Evolutionary conservation across 2,329 filamentous ascomycete genomes (phyloP).

Genomic region (Neonectria faginata): DNA sequence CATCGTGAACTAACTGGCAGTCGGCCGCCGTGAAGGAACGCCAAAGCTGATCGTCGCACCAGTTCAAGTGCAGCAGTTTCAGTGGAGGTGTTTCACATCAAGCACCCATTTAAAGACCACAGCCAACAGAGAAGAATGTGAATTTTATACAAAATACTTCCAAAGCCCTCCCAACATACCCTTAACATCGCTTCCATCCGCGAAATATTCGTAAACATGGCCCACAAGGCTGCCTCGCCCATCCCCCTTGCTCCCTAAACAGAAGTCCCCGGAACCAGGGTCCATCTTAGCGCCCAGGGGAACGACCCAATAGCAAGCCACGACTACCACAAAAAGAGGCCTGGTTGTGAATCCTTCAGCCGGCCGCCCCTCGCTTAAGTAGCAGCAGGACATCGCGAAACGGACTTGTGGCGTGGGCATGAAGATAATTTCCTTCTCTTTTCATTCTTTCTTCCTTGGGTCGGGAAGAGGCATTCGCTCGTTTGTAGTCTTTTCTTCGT

Average conservation of each 20-base stretch:
- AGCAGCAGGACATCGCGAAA: constrained; percentile 6
- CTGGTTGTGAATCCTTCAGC: constrained; percentile 10
- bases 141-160: background rate
- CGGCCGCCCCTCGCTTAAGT: constrained; percentile 1
- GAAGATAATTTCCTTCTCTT: constrained; percentile 11
- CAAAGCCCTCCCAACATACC: background rate
- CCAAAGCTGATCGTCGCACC: background rate
- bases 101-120: background rate
- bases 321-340: constrained; percentile 12
- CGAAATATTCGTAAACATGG: background rate
- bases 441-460: background rate
- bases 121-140: background rate
- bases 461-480: background rate
- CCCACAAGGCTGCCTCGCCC: constrained; percentile 1
- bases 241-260: constrained; percentile 14
- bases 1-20: background rate
- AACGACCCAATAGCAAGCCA: constrained; percentile 1
- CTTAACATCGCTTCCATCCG: background rate
- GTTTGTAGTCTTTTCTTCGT: background rate
- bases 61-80: background rate
- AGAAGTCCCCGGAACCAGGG: constrained; percentile 20
- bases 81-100: background rate
- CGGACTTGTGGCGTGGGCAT: background rate
- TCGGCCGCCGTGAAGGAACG: background rate
- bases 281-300: background rate